Base-by-base conservation (phyloP, 352 stramenopile species). In the Phytophthora pluvialis region DNA sequence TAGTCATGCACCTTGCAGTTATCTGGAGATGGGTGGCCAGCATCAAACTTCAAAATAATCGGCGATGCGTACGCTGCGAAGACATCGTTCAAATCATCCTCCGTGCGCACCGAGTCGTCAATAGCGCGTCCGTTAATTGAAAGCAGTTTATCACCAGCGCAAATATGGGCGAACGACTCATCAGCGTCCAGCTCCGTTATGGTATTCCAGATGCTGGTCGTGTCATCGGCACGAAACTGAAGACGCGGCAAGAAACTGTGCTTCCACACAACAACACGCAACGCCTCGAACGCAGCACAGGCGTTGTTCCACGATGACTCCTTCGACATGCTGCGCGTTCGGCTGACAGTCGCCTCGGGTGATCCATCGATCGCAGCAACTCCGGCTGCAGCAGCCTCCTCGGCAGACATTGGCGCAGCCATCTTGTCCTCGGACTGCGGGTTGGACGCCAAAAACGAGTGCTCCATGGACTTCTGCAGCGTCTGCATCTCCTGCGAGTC, bases 231-330 rank as follows among this genome's bases (percentile, higher is more conserved):
- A 35, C 73, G 53, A 39, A 91, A 93, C 43, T 78, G 73, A 53
- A 95, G 75, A 16, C 76, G 72, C 10, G 87, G 87, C 53, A 93
- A 69, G 53, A 93, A 95, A 62, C 85, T 93, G 70, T 94, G 87
- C 63, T 95, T 95, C 87, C 87, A 95, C 49, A 95, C 85, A 5
- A 95, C 87, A 32, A 95, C 78, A 32, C 86, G 85, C 32, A 95
- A 62, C 18, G 81, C 82, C 8, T 91, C 77, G 46, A 95, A 95
- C 13, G 74, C 78, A 28, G 62, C 49, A 43, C 87, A 95, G 5
- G 83, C 73, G 42, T 94, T 95, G 72, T 95, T 95, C 87, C 87
- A 95, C 3, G 85, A 82, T 15, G 83, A 90, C 35, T 91, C 85
- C 70, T 93, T 93, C 31, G 84, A 89, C 40, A 72, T 68, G 16